Percentiles rank a stretch among this genome's conserved stretches.
These are phyloP conservation scores for Pezicula neosporulosa DNA, from an alignment of 2,329 filamentous ascomycete genomes.

Conservation along the genomic window DNA sequence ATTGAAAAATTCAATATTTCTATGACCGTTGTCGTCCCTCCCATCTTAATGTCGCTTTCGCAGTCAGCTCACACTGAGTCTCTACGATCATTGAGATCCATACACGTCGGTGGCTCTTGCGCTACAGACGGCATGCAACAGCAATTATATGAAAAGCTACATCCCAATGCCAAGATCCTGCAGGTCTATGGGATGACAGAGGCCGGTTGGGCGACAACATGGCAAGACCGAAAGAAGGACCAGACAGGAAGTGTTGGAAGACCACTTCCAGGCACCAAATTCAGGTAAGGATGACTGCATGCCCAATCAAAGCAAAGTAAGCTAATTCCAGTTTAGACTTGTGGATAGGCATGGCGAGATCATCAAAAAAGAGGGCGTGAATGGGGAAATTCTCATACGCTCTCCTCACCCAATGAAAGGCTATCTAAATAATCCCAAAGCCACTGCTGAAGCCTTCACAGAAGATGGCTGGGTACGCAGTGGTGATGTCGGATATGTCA, in stretches of 20 bases:
- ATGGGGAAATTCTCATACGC: conserved; percentile 13
- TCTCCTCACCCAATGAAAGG: conserved; percentile 31
- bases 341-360: conserved; percentile 5
- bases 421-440: conserved; percentile 31
- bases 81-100: conserved; percentile 38
- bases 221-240: conserved; percentile 28
- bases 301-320: conserved; percentile 24
- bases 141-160: conserved; percentile 35
- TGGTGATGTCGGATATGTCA: conserved; percentile 41
- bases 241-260: conserved; percentile 41
- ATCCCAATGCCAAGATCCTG: conserved; percentile 34
- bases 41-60: conserved; percentile 67
- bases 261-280: conserved; percentile 31
- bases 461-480: conserved; percentile 32
- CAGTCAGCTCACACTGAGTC: conserved; percentile 48
- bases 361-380: conserved; percentile 17
- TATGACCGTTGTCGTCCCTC: conserved; percentile 64
- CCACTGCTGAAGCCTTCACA: conserved; percentile 24
- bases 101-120: conserved; percentile 45
- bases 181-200: conserved; percentile 53
- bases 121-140: conserved; percentile 36
- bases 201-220: conserved; percentile 31
- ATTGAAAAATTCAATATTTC: conserved; percentile 67
- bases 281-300: conserved; percentile 6
- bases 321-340: conserved; percentile 18